Base-by-base conservation (phyloP, 805 yeast genomes). In the Wickerhamomyces rabaulensis region DNA sequence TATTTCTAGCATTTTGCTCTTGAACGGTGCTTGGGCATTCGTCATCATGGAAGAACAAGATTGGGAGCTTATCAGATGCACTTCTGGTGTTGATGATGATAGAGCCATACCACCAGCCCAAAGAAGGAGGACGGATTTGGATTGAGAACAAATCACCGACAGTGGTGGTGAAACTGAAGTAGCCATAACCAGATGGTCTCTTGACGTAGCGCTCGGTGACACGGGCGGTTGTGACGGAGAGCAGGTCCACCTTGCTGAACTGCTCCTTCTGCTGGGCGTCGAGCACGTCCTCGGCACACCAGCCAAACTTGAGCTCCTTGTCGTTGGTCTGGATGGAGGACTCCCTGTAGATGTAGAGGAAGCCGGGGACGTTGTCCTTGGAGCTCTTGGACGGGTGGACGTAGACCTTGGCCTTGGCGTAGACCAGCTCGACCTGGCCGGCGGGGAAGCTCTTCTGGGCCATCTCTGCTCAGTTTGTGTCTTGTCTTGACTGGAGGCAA, bases 91-190 rank as follows among this genome's bases (percentile, higher is more conserved):
- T 84, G 25, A 94, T 64, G 2, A 89, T 70, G 15, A 92, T 68
- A 0, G 96, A 87, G 0, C 99, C 99, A 66, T 78, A 80, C 97
- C 97, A 92, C 80, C 90, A 82, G 2, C 91, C 95, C 15, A 80
- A 69, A 2, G 90, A 81, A 6, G 97, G 97, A 2, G 83, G 83
- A 45, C 97, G 74, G 12, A 84, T 77, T 63, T 91, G 96, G 37
- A 94, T 73, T 22, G 96, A 86, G 63, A 81, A 92, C 6, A 92
- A 60, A 49, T 74, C 75, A 33, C 76, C 61, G 25, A 87, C 62
- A 16, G 80, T 75, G 19, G 84, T 62, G 4, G 84, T 77, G 66
- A 90, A 90, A 6, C 91, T 80, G 65, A 80, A 88, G 1, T 87
- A 76, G 7, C 66, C 64, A 38, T 42, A 49, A n/a, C 65, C 42